Conservation (phyloP, 2,329 filamentous ascomycete species). For the Nothopassalora personata region DNA sequence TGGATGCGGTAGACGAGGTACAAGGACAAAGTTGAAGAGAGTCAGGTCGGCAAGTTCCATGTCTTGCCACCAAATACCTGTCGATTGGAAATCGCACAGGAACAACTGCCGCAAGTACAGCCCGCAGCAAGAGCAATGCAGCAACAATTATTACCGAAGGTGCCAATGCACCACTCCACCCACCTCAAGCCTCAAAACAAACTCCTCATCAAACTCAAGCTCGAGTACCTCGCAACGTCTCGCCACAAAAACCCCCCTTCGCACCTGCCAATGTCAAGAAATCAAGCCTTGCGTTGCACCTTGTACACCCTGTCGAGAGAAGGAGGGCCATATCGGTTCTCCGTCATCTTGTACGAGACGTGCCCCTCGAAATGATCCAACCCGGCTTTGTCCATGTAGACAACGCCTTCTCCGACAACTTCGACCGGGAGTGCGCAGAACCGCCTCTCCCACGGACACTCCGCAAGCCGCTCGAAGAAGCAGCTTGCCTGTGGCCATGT, state of each 20-base stretch:
- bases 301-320: neutral
- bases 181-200: neutral
- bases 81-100: no score
- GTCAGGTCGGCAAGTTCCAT: no score
- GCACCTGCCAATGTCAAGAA: neutral
- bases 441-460: neutral
- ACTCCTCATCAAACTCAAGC: neutral
- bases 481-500: neutral
- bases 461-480: neutral
- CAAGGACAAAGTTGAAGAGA: no score
- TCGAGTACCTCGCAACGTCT: neutral
- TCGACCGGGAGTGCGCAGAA: neutral
- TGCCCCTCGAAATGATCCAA: neutral
- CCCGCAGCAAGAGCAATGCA: neutral
- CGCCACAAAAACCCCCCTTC: neutral
- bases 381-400: neutral
- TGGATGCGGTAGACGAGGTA: no score
- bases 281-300: neutral
- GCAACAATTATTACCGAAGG: neutral
- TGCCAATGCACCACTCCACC: neutral
- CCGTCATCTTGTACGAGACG: neutral
- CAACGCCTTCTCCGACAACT: neutral
- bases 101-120: neutral
- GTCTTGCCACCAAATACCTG: no score
- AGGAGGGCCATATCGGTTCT: neutral